These are phyloP conservation scores for Ceratobasidium sp. DNA, from an alignment of 1,284 basidiomycete genomes.

Conservation along the genomic window DNA sequence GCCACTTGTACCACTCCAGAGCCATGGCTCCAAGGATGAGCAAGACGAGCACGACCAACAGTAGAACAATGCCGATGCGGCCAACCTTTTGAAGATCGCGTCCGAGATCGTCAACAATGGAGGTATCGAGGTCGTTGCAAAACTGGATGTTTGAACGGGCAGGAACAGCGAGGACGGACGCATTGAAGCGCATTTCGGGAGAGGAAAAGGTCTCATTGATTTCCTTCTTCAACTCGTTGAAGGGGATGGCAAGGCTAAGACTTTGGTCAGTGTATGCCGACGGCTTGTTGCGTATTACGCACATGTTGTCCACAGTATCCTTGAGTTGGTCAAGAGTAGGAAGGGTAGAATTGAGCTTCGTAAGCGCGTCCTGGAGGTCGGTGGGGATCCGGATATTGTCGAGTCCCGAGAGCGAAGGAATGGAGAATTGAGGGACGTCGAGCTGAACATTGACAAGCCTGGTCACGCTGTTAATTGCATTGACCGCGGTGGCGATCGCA, in stretches of 20 bases:
- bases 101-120: slow-evolving; percentile 82
- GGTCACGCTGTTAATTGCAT: slow-evolving; percentile 73
- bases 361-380: slow-evolving; percentile 75
- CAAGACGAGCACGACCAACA: slow-evolving; percentile 66
- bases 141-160: slow-evolving; percentile 67
- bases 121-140: slow-evolving; percentile 78
- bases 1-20: slow-evolving; percentile 83
- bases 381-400: slow-evolving; percentile 82
- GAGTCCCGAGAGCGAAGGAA: slow-evolving; percentile 74
- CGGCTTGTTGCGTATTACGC: slow-evolving; percentile 47
- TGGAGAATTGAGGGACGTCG: slow-evolving; percentile 68
- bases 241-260: slow-evolving; percentile 78
- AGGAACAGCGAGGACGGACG: slow-evolving; percentile 75
- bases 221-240: slow-evolving; percentile 82
- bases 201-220: slow-evolving; percentile 85
- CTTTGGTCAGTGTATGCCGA: slow-evolving; percentile 6
- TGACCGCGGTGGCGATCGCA: slow-evolving; percentile 68
- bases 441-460: slow-evolving; percentile 66
- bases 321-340: slow-evolving; percentile 82
- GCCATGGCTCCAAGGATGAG: slow-evolving; percentile 69
- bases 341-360: slow-evolving; percentile 77
- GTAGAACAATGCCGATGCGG: slow-evolving; percentile 75
- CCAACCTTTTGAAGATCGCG: slow-evolving; percentile 75
- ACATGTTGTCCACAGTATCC: slow-evolving; percentile 74
- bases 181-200: slow-evolving; percentile 65